Evolutionary conservation across 768 basidiomycete genomes (phyloP), one percentile per base, ranked within the genome.

Genomic region (Lactifluus rugatus): DNA sequence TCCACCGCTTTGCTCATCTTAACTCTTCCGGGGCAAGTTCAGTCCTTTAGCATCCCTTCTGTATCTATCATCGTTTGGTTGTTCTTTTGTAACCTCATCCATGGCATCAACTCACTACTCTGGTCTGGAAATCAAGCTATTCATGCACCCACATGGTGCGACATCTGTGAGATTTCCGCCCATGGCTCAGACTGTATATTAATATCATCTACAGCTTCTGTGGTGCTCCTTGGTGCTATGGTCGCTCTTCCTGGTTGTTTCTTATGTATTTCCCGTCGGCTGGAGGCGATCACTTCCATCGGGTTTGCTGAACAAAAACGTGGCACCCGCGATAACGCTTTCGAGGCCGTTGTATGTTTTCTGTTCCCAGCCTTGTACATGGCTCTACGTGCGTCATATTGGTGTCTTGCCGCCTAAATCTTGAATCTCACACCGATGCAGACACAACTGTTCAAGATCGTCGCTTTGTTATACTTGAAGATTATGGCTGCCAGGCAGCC

Each of bases 71-170:
- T 67, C 16, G 31, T 47, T 16, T 68, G 68, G 68, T 50, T 68
- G 9, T 52, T 61, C 31, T 46, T 68, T 48, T 63, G 62, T 34
- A 67, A 61, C 32, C 23, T 73, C 25, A 61, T 71, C 14, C 65
- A 62, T 48, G 60, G 57, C 55, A 61, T 73, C 48, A 70, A 73
- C 61, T 41, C 66, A 6, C 61, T 75, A 39, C 54, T 72, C 16
- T 76, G 73, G 74, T 60, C 60, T 32, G 70, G 70, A 45, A 70
- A 66, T 31, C 57, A 60, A 45, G 60, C 47, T 2, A 62, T 69
- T 39, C 57, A 52, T 10, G 61, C 65, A 0, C 70, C 72, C 2
- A 64, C 68, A 7, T 76, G 71, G 70, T 75, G 75, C 58, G 75
- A 76, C 57, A 72, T 76, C 23, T 57, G 75, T 76, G 56, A 64